A percentile compares a stretch with the other conserved stretches of the same genome.
phyloP scores from a whole-genome alignment of 306 rosid genomes.

The Cucumis sativus region DNA sequence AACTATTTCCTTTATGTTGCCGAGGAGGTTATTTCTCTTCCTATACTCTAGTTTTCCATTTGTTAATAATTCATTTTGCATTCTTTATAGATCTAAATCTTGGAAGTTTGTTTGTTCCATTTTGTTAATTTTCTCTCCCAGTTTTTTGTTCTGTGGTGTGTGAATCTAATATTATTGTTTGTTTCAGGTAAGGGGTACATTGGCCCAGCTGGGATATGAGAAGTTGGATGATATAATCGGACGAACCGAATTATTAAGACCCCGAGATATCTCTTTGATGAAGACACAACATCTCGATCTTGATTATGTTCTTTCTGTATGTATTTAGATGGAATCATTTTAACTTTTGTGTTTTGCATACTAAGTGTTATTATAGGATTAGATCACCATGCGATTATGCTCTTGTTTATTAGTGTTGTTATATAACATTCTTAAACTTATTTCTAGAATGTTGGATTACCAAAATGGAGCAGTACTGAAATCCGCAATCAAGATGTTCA shows the following conservation, averaged over 20 bases:
- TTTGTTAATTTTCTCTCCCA: neutral
- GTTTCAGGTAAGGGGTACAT: conserved; percentile 80
- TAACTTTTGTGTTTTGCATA: neutral
- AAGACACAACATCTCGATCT: conserved; percentile 94
- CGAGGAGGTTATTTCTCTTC: conserved; percentile 61
- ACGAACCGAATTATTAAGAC: conserved; percentile 57
- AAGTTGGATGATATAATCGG: conserved; percentile 92
- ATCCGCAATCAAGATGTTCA: conserved; percentile 86
- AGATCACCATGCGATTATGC: neutral
- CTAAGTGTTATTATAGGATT: neutral
- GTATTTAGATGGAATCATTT: conserved; percentile 19
- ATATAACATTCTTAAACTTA: conserved; percentile 8
- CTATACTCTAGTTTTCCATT: conserved; percentile 10
- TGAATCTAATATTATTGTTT: neutral
- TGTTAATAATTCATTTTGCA: neutral
- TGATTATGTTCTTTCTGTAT: conserved; percentile 58
- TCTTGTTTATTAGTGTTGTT: neutral
- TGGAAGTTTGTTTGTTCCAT: neutral
- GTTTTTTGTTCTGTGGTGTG: neutral
- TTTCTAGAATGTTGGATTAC: conserved; percentile 61
- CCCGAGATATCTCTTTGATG: conserved; percentile 77
- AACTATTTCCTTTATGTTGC: conserved; percentile 90
- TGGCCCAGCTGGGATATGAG: conserved; percentile 93
- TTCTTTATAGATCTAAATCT: neutral
- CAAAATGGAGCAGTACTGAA: conserved; percentile 83